These are phyloP conservation scores for Hymenoscyphus scutula DNA, from an alignment of 2,329 filamentous ascomycete genomes.

Conservation along the genomic window DNA sequence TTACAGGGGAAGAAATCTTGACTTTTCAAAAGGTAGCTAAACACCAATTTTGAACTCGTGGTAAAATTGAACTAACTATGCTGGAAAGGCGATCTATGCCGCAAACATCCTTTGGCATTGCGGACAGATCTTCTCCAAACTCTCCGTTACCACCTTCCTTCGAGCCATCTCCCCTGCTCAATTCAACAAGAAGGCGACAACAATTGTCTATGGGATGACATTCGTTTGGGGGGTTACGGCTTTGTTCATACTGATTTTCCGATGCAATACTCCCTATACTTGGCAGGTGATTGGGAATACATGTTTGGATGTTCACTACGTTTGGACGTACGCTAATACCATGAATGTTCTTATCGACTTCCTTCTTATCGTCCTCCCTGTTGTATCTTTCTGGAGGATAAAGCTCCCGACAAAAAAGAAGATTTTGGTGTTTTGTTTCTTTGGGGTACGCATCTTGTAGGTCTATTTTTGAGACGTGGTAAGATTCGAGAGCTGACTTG, in stretches of 20 bases:
- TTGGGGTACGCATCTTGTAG: constrained; percentile 34
- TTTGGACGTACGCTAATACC: constrained; percentile 49
- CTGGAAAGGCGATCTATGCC: constrained; percentile 5
- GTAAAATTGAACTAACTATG: not conserved
- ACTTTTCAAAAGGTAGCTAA: constrained; percentile 20
- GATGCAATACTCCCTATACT: constrained; percentile 27
- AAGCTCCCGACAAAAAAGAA: constrained; percentile 40
- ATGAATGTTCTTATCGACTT: constrained; percentile 48
- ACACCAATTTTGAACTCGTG: not conserved
- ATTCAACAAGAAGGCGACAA: constrained; percentile 16
- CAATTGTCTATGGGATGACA: constrained; percentile 14
- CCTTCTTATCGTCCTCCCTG: constrained; percentile 44
- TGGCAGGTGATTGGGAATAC: constrained; percentile 23
- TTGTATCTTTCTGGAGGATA: constrained; percentile 46
- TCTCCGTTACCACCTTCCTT: constrained; percentile 28
- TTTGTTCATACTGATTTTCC: constrained; percentile 23
- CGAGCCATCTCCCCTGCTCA: constrained; percentile 19
- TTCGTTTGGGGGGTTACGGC: constrained; percentile 24
- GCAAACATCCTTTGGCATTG: constrained; percentile 10
- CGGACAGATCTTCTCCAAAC: constrained; percentile 21
- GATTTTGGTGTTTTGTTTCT: constrained; percentile 13
- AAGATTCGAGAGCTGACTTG: not conserved
- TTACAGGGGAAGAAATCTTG: constrained; percentile 7
- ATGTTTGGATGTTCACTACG: constrained; percentile 26
- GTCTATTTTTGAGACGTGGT: constrained; percentile 15